phyloP scores from a whole-genome alignment of 139 green algal genomes.

The Nannochloris sp. region DNA sequence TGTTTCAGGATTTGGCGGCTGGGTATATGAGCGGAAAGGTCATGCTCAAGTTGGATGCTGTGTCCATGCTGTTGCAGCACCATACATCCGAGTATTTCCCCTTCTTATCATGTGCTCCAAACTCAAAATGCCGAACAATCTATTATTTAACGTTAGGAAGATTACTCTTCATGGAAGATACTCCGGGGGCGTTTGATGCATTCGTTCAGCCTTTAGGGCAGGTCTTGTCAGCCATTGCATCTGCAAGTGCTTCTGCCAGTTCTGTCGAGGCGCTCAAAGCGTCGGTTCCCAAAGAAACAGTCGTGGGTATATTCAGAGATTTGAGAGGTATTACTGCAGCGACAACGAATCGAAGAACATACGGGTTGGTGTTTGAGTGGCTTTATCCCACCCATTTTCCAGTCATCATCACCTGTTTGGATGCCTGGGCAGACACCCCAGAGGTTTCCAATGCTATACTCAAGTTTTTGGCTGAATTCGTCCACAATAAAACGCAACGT shows the following conservation, averaged over 20 bases:
- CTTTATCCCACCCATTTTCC: conserved; percentile 87
- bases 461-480: conserved; percentile 96
- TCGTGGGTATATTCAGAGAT: conserved; percentile 87
- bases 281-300: conserved; percentile 45
- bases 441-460: conserved; percentile 82
- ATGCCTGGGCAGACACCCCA: conserved; percentile 74
- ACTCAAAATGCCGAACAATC: conserved; percentile 77
- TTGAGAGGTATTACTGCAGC: conserved; percentile 83
- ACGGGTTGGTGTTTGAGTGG: conserved; percentile 89
- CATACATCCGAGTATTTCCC: conserved; percentile 76
- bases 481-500: conserved; percentile 93
- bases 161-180: conserved; percentile 96
- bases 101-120: conserved; percentile 73
- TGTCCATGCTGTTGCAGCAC: conserved; percentile 72
- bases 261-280: conserved; percentile 36
- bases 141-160: conserved; percentile 89
- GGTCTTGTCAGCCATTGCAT: conserved; percentile 38
- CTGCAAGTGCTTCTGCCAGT: conserved; percentile 26
- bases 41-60: conserved; percentile 85
- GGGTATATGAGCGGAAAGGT: conserved; percentile 98
- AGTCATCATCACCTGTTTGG: conserved; percentile 62
- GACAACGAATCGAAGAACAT: conserved; percentile 71
- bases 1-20: conserved; percentile 89
- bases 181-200: conserved; percentile 69
- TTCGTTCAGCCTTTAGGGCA: conserved; percentile 88